phyloP scores from a whole-genome alignment of 441 rosid species.

The Populus hybrid region DNA sequence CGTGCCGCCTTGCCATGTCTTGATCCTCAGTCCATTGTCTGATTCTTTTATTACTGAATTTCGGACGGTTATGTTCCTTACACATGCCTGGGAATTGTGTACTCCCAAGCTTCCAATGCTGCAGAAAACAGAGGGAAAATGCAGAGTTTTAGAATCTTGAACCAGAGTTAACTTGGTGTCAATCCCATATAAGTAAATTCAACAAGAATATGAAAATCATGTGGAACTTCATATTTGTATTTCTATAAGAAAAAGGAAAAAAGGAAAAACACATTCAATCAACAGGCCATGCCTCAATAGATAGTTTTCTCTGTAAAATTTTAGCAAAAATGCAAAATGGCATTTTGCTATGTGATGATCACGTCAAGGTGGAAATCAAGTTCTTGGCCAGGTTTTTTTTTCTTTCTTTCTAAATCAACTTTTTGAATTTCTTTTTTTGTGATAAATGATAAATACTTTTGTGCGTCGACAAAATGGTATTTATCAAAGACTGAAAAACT shows the following conservation, averaged over 20 bases:
- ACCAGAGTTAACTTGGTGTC: background rate
- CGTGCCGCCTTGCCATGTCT: slow-evolving; percentile 95
- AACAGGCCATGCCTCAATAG: too few species aligned
- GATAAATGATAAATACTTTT: background rate
- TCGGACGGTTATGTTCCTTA: slow-evolving; percentile 75
- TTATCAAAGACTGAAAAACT: background rate
- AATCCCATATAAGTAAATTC: background rate
- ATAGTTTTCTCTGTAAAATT: too few species aligned
- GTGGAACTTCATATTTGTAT: background rate
- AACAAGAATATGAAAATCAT: background rate
- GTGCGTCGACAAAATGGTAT: background rate
- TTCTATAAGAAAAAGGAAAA: background rate
- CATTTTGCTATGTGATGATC: background rate
- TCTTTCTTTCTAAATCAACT: background rate
- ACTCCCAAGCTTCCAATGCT: slow-evolving; percentile 95
- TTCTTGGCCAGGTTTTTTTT: background rate
- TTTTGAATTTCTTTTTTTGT: background rate
- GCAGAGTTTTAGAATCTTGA: background rate
- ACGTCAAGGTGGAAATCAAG: background rate
- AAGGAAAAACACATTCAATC: too few species aligned
- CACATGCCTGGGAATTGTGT: slow-evolving; percentile 90
- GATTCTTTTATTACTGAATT: slow-evolving; percentile 68
- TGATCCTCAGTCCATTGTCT: slow-evolving; percentile 87
- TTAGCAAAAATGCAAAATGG: background rate
- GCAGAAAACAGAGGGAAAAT: slow-evolving; percentile 6